Evolutionary conservation across 106 monocot genomes (phyloP), one percentile per base, ranked within the genome.

Genomic region (Iris macrosiphon): DNA sequence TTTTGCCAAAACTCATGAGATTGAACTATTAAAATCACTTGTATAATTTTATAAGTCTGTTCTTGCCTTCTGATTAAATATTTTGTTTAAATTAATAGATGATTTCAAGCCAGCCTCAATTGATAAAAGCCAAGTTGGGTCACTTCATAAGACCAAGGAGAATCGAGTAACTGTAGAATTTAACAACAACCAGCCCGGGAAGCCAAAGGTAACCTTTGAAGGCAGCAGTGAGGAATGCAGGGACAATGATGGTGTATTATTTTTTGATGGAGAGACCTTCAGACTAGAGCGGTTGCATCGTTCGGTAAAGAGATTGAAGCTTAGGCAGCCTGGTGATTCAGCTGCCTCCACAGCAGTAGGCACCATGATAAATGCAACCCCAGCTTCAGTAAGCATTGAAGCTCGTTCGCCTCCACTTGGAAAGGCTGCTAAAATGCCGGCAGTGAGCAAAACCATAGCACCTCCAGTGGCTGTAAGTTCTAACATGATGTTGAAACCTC

Each of bases 31-130:
- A n/a, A n/a, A n/a, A n/a, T n/a, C n/a, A n/a, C n/a, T n/a, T n/a
- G n/a, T n/a, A n/a, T n/a, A n/a, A n/a, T n/a, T n/a, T n/a, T n/a
- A n/a, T n/a, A n/a, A n/a, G n/a, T n/a, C n/a, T n/a, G n/a, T n/a
- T n/a, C n/a, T n/a, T n/a, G n/a, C n/a, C n/a, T n/a, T n/a, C n/a
- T n/a, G n/a, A n/a, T n/a, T n/a, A n/a, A n/a, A n/a, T n/a, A n/a
- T n/a, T n/a, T n/a, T n/a, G n/a, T n/a, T n/a, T n/a, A 38, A 55
- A 46, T 42, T 65, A 51, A 26, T 55, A 98, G 98, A 98, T 73
- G 98, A 98, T 65, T 98, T 98, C 68, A 91, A 98, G 66, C 98
- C 98, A 25, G 98, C 98, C 29, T 98, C 98, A 18, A 98, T 98
- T 59, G 98, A 98, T 52, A 98, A 98, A 78, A 87, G 62, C 44